Evolutionary conservation across 2,329 filamentous ascomycete genomes (phyloP), one percentile per base, ranked within the genome.

Genomic region (Beauveria sp.): DNA sequence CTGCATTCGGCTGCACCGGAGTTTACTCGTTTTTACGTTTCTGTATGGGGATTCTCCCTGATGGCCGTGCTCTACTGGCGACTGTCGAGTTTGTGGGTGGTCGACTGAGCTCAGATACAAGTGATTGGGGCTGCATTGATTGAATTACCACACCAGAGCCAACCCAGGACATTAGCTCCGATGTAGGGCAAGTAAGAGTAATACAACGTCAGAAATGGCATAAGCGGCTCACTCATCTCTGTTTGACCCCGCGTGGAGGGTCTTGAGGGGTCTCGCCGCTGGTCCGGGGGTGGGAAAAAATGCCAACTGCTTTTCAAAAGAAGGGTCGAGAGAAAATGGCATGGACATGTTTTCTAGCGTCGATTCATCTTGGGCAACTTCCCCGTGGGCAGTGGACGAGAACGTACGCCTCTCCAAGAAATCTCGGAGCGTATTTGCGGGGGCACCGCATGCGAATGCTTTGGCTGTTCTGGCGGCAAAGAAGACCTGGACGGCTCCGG

Each of bases 131-230:
- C 34, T 38, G 14, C 34, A 16, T 38, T 38, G 34, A 38, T 38
- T 38, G 34, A 38, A 38, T 38, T 14, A 38, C 34, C 34, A 38
- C 34, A 38, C 12, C 34, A 5, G 5, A 38, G 34, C 34, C 28
- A 46, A 5, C 45, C 57, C 48, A 52, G 49, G 18, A 20, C 34
- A 53, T 52, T 60, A 60, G 57, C 57, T 60, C 49, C 57, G 49
- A 60, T 46, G 57, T 59, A 60, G 49, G 49, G 31, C 24, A 5
- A 14, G 18, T 18, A 38, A 16, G 40, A 60, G 57, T 60, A 60
- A 60, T 60, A 60, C 22, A 34, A 40, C 20, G 57, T 60, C 57
- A 60, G 57, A 60, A 28, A 22, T 60, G 49, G 12, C 57, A 60
- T 60, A 60, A 53, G 40, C 57, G 56, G 31, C 56, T 59, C 56